Evolutionary conservation across 2,329 filamentous ascomycete species (phyloP).

Genomic region (Trichoderma arundinaceum): DNA sequence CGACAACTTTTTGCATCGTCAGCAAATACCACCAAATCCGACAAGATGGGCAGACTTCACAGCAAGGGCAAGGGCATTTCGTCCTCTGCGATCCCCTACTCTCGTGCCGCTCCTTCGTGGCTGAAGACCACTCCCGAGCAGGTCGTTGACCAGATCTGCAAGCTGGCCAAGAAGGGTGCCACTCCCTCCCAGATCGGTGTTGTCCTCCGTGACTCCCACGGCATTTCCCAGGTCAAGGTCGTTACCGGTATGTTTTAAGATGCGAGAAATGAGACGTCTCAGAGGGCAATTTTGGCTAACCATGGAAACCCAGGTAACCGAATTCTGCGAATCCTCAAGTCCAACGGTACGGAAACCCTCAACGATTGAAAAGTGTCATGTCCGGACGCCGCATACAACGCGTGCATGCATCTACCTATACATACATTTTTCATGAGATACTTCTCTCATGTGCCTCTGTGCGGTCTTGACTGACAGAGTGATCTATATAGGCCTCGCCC

Average conservation of each 20-base stretch:
- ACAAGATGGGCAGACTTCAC: constrained; percentile 96
- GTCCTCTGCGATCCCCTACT: constrained; percentile 94
- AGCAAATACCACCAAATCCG: constrained; percentile 49
- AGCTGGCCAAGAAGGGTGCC: constrained; percentile 98
- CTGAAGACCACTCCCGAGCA: constrained; percentile 98
- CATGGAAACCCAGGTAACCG: constrained; percentile 81
- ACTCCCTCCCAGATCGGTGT: constrained; percentile 99
- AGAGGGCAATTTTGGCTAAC: constrained; percentile 45
- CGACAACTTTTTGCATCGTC: constrained; percentile 43
- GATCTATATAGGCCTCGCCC: constrained; percentile 89
- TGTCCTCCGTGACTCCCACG: constrained; percentile 96
- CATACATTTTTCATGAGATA: constrained; percentile 39
- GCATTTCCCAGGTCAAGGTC: constrained; percentile 96
- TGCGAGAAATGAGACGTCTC: background rate
- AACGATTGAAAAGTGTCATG: constrained; percentile 39
- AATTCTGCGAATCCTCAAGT: constrained; percentile 99
- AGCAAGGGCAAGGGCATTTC: constrained; percentile 99
- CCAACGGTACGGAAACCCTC: constrained; percentile 77
- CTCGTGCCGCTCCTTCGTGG: constrained; percentile 89
- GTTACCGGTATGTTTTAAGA: constrained; percentile 77
- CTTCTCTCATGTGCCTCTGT: constrained; percentile 71
- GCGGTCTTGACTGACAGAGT: constrained; percentile 93
- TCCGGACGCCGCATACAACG: constrained; percentile 30
- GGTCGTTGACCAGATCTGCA: constrained; percentile 99
- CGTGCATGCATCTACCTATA: constrained; percentile 37